Percentiles rank a stretch among this genome's conserved stretches.
Conservation (phyloP, 2,329 filamentous ascomycete genomes). For the Grosmannia clavigera region DNA sequence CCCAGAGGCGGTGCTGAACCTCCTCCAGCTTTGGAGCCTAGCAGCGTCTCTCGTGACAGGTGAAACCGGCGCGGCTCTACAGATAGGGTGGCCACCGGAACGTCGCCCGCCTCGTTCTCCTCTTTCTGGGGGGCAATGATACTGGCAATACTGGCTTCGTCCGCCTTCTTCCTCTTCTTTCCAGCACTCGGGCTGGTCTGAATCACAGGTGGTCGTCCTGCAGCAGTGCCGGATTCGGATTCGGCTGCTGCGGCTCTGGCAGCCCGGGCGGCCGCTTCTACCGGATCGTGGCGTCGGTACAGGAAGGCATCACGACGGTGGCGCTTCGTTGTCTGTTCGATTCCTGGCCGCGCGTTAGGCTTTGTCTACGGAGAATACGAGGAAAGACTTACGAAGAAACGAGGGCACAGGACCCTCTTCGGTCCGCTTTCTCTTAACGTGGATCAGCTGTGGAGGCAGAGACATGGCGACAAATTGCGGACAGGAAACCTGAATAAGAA, state of each 20-base stretch:
- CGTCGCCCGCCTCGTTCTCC: not conserved
- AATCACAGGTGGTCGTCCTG: constrained; percentile 21
- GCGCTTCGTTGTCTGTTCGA: constrained; percentile 41
- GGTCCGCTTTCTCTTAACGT: constrained; percentile 48
- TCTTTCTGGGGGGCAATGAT: not conserved
- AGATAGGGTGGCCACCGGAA: not conserved
- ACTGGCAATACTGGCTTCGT: not conserved
- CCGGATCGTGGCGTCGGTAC: constrained; percentile 38
- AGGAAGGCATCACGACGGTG: constrained; percentile 40
- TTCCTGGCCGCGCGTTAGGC: constrained; percentile 3
- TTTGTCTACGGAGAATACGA: not conserved
- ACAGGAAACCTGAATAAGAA: not conserved
- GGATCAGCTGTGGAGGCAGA: constrained; percentile 44
- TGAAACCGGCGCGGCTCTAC: constrained; percentile 40
- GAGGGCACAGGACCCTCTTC: constrained; percentile 42
- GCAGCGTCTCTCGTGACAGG: constrained; percentile 26
- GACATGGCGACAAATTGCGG: constrained; percentile 29
- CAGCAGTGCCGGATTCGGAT: constrained; percentile 16
- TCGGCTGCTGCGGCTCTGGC: constrained; percentile 7
- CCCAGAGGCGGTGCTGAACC: constrained; percentile 19
- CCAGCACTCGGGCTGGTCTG: constrained; percentile 29
- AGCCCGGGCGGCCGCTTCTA: constrained; percentile 7
- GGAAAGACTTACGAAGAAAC: constrained; percentile 30
- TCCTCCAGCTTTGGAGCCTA: constrained; percentile 14
- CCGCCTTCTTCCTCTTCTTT: constrained; percentile 7